Percentiles rank a stretch among this genome's conserved stretches.
Evolutionary conservation across 192 early-diverging fungal genomes (phyloP).

Genomic region (Lunasporangiospora selenospora): DNA sequence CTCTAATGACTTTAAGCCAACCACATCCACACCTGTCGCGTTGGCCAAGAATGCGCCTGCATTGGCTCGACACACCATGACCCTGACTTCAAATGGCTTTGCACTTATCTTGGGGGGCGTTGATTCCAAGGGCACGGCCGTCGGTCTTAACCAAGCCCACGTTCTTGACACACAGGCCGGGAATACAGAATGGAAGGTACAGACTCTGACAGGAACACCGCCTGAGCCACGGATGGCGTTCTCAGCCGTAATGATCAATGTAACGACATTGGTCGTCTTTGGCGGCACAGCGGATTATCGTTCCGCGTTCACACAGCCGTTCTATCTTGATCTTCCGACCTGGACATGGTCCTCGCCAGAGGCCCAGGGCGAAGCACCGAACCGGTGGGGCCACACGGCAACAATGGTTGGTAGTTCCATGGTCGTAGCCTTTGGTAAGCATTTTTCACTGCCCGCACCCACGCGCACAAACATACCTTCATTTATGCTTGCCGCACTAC

Average conservation of each 20-base stretch:
- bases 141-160: conserved; percentile 25
- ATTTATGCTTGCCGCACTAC: not conserved
- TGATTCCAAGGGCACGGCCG: conserved; percentile 16
- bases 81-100: conserved; percentile 28
- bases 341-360: conserved; percentile 42
- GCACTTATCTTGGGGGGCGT: conserved; percentile 32
- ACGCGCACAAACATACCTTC: no score
- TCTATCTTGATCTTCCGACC: conserved; percentile 31
- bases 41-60: conserved; percentile 22
- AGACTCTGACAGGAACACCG: conserved; percentile 10
- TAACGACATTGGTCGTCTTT: conserved; percentile 36
- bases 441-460: no score
- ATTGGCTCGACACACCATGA: conserved; percentile 43
- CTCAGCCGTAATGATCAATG: conserved; percentile 29
- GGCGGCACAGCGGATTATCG: conserved; percentile 31
- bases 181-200: conserved; percentile 14
- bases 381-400: conserved; percentile 37
- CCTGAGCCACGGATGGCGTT: conserved; percentile 46
- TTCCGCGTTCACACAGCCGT: conserved; percentile 7
- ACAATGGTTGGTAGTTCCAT: conserved; percentile 31
- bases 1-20: conserved; percentile 18
- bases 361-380: conserved; percentile 23
- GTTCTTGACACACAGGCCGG: conserved; percentile 26
- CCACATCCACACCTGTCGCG: conserved; percentile 15
- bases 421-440: conserved; percentile 45